phyloP scores from a whole-genome alignment of 1,284 basidiomycete species.

The Tilletiopsis washingtonensis region DNA sequence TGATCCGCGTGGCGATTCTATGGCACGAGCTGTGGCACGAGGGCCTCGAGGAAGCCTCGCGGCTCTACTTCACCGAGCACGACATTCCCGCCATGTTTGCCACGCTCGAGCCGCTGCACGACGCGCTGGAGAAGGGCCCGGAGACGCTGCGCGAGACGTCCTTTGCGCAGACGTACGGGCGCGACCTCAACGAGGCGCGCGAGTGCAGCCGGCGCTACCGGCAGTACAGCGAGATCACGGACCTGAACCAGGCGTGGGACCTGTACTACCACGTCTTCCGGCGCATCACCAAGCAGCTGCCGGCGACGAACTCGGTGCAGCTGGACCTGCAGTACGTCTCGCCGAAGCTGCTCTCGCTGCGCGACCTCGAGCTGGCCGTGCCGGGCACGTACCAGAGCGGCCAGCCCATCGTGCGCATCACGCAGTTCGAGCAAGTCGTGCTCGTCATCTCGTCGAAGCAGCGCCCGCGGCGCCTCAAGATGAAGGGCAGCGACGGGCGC shows the following conservation, averaged over 20 bases:
- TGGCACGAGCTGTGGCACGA: slow-evolving; percentile 99
- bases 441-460: slow-evolving; percentile 95
- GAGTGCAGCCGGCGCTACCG: slow-evolving; percentile 84
- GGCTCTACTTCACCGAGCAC: slow-evolving; percentile 94
- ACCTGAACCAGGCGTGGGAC: slow-evolving; percentile 98
- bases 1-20: slow-evolving; percentile 93
- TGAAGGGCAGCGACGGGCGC: slow-evolving; percentile 84
- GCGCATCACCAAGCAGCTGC: slow-evolving; percentile 89
- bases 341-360: slow-evolving; percentile 77
- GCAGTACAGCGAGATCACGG: slow-evolving; percentile 70
- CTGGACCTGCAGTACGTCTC: slow-evolving; percentile 97
- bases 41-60: slow-evolving; percentile 92
- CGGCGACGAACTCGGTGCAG: slow-evolving; percentile 65
- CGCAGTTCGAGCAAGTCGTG: slow-evolving; percentile 54
- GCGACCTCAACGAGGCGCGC: slow-evolving; percentile 87
- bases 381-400: slow-evolving; percentile 94
- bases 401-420: slow-evolving; percentile 73
- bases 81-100: slow-evolving; percentile 99
- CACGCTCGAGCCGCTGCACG: slow-evolving; percentile 84
- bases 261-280: slow-evolving; percentile 95
- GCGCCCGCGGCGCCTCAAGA: slow-evolving; percentile 77
- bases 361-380: slow-evolving; percentile 85
- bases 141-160: slow-evolving; percentile 91
- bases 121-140: slow-evolving; percentile 90
- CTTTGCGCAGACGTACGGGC: slow-evolving; percentile 87